Percentiles rank a stretch among this genome's conserved stretches.
Conservation (phyloP, 305 asterid genomes). For the Plantago lanceolata region DNA sequence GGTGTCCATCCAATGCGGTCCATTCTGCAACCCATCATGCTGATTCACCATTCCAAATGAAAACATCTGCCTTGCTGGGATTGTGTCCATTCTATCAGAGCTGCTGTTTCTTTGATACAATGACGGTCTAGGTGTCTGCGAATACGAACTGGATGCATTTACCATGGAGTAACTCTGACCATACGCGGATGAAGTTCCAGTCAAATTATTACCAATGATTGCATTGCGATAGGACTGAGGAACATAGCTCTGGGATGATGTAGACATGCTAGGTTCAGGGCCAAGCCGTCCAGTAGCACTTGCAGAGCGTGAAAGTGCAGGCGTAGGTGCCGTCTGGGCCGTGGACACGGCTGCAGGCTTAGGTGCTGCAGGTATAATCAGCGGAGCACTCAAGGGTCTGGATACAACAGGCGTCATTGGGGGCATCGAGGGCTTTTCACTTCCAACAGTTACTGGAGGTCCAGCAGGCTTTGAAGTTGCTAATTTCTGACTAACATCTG, state of each 20-base stretch:
- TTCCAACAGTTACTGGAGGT: constrained; percentile 26
- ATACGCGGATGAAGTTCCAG: constrained; percentile 47
- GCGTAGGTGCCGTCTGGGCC: constrained; percentile 56
- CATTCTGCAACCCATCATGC: constrained; percentile 48
- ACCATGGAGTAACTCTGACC: constrained; percentile 46
- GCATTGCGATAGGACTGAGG: constrained; percentile 92
- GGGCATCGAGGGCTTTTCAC: constrained; percentile 36
- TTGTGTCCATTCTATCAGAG: constrained; percentile 50
- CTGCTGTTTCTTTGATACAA: constrained; percentile 34
- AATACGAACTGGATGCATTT: constrained; percentile 40
- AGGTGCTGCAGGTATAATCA: constrained; percentile 33
- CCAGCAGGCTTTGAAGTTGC: constrained; percentile 34
- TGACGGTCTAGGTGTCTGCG: constrained; percentile 51
- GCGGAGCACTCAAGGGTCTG: constrained; percentile 85
- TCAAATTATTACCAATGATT: constrained; percentile 54
- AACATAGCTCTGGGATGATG: constrained; percentile 46
- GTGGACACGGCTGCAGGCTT: constrained; percentile 49
- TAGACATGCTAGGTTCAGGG: constrained; percentile 43
- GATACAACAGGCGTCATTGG: constrained; percentile 45
- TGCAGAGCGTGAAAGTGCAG: constrained; percentile 59
- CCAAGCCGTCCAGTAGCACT: constrained; percentile 79
- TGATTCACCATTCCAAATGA: constrained; percentile 60
- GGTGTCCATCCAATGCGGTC: constrained; percentile 47
- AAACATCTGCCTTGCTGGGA: constrained; percentile 36
- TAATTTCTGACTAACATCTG: constrained; percentile 30